Conservation (phyloP, 139 green algal species). For the Eudorina sp. region DNA sequence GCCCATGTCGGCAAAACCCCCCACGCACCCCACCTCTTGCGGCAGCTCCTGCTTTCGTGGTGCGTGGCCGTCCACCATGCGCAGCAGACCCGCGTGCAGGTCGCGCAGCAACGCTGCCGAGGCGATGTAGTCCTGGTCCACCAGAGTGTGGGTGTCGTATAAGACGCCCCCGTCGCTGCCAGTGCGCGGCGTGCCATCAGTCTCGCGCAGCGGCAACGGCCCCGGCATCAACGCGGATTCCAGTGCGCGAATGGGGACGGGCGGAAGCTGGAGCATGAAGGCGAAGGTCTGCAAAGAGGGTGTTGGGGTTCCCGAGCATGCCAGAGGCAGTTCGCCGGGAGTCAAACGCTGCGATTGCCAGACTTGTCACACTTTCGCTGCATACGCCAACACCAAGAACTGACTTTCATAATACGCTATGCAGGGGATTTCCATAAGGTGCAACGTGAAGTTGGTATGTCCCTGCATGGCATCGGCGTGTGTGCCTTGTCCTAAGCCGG, state of each 20-base stretch:
- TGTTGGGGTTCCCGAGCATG: too few relatives aligned
- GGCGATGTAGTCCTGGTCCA: conserved; percentile 36
- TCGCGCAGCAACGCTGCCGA: conserved; percentile 76
- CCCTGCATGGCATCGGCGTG: too few relatives aligned
- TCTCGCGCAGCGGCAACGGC: conserved; percentile 47
- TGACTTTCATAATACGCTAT: too few relatives aligned
- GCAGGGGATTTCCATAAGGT: too few relatives aligned
- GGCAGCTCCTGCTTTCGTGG: conserved; percentile 57
- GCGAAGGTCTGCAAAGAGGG: conserved; percentile 68
- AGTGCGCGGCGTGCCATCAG: background rate
- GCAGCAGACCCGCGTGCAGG: conserved; percentile 74
- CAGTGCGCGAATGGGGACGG: conserved; percentile 75
- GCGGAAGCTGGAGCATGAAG: conserved; percentile 76
- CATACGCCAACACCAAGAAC: too few relatives aligned
- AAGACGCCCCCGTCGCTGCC: background rate
- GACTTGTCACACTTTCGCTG: too few relatives aligned
- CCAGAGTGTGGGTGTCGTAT: conserved; percentile 9
- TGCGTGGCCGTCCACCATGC: conserved; percentile 56
- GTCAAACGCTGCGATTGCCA: too few relatives aligned
- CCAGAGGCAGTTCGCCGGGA: too few relatives aligned
- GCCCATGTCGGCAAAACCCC: too few relatives aligned
- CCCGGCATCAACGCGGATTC: conserved; percentile 83
- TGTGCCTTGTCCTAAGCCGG: too few relatives aligned
- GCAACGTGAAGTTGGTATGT: too few relatives aligned
- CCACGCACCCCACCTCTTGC: conserved; percentile 15